Evolutionary conservation across 805 yeast genomes (phyloP), one percentile per base, ranked within the genome.

Genomic region (Sungouiozyma ichnusensis): DNA sequence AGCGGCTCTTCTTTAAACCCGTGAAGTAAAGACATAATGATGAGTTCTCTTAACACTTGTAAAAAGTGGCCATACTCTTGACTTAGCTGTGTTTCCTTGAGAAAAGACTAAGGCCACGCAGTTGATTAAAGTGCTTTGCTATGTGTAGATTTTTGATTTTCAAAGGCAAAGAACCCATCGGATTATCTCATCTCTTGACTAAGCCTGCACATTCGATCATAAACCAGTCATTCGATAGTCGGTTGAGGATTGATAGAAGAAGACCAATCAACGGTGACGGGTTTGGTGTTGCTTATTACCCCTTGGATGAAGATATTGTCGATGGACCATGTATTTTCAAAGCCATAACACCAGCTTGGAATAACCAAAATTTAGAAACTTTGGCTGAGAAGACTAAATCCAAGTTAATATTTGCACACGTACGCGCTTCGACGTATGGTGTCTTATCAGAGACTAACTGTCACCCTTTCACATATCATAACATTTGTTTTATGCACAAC

Each of bases 281-380:
- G 0, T 92, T 92, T 62, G 98, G 98, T 2, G 90, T 92, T 17
- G 97, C 97, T 1, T 92, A 92, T 64, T 92, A 92, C 57, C 71
- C 79, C 3, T 53, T 66, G n/a, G 82, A 76, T 36, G 79, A 76
- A 38, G 62, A 74, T 16, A 75, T 72, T 33, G 48, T 58, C 9
- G 75, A 77, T 35, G 84, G 86, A 2, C 97, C 98, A 19, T 92
- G 97, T 62, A 73, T 87, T 2, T 92, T 85, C 67, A 80, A 86
- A 52, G 97, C 97, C 11, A 92, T 88, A 38, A 92, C 98, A 0
- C 98, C 98, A 0, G 94, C 96, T 1, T 92, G 98, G 98, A 92
- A 92, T 65, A 92, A 92, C 62, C 77, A 84, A 55, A 92, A 92
- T 55, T 66, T 92, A 43, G 90, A 85, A 45, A 76, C 87, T 32